Evolutionary conservation across 805 yeast species (phyloP), one percentile per base, ranked within the genome.

Genomic region (Kluyveromyces aestuarii): DNA sequence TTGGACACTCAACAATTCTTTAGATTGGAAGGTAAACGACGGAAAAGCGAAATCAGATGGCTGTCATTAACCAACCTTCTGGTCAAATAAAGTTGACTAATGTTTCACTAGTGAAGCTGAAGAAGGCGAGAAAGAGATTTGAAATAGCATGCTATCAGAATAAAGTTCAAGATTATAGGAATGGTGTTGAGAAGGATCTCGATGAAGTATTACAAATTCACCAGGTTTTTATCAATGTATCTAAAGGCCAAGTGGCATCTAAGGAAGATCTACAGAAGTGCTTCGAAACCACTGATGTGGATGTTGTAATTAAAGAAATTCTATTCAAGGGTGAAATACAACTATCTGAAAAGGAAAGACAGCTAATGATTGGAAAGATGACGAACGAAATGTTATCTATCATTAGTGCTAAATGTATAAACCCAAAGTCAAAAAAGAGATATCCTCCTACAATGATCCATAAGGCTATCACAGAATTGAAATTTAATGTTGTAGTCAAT

Each of bases 81-180:
- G 81, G 87, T 37, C 96, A 87, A 66, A 90, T 93, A 54, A 85
- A 81, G 62, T 76, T 93, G 59, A 93, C 99, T 46, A 93, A 93
- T 66, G 98, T 93, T 33, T 89, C 98, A 27, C 72, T 91, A 50
- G 97, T 93, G 42, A 76, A 93, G 43, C 81, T 93, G 80, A 86
- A 84, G 59, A 89, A 87, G 64, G 96, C 90, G 40, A 88, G 87
- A 63, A 87, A 87, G 66, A 73, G 96, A 55, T 93, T 89, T 58
- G 99, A 93, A 67, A 77, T 93, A 41, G 98, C 98, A 0, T 93
- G 99, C 62, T 93, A 93, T 65, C 96, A 87, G 61, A 93, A 93
- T 60, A 93, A 93, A 62, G 96, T 93, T 6, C 98, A 91, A 64
- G 99, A 93, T 65, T 93, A 89, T 80, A 75, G 97, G 40, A 55